Percentiles rank a stretch among this genome's conserved stretches.
Evolutionary conservation across 1,284 basidiomycete genomes (phyloP).

Genomic region (Sanghuangporus baumii): DNA sequence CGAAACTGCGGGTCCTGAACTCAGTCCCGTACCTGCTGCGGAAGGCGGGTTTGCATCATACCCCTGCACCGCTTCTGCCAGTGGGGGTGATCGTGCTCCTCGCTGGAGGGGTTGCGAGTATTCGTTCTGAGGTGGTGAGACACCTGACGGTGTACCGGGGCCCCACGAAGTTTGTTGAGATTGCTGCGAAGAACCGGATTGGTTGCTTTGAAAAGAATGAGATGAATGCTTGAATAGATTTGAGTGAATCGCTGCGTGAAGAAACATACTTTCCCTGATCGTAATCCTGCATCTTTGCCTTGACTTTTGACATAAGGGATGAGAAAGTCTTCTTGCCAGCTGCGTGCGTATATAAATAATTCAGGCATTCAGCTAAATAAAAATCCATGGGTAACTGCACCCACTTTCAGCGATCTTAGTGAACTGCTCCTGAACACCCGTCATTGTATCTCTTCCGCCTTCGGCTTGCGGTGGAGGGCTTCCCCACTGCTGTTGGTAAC

Average conservation of each 20-base stretch:
- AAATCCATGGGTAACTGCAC: constrained; percentile 22
- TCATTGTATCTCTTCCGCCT: constrained; percentile 43
- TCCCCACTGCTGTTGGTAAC: constrained; percentile 6
- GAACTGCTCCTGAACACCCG: constrained; percentile 68
- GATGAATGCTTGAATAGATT: background rate
- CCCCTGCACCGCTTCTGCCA: constrained; percentile 1
- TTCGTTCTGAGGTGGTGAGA: background rate
- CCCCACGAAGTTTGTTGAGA: constrained; percentile 12
- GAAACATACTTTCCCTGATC: constrained; percentile 39
- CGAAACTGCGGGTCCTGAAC: background rate
- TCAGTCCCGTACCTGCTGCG: background rate
- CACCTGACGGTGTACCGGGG: constrained; percentile 5
- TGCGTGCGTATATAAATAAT: background rate
- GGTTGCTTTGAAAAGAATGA: background rate
- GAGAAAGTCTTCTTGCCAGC: constrained; percentile 70
- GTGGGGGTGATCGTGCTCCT: constrained; percentile 1
- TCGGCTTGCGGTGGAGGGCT: background rate
- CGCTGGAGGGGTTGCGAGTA: background rate
- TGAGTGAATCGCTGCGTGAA: background rate
- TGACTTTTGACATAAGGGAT: constrained; percentile 65
- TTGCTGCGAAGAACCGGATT: background rate
- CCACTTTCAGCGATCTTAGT: constrained; percentile 70
- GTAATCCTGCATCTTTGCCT: constrained; percentile 74
- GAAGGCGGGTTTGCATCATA: constrained; percentile 6
- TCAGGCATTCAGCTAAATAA: background rate